Base-by-base conservation (phyloP, 208 protist genomes). In the Hexamita inflata region DNA sequence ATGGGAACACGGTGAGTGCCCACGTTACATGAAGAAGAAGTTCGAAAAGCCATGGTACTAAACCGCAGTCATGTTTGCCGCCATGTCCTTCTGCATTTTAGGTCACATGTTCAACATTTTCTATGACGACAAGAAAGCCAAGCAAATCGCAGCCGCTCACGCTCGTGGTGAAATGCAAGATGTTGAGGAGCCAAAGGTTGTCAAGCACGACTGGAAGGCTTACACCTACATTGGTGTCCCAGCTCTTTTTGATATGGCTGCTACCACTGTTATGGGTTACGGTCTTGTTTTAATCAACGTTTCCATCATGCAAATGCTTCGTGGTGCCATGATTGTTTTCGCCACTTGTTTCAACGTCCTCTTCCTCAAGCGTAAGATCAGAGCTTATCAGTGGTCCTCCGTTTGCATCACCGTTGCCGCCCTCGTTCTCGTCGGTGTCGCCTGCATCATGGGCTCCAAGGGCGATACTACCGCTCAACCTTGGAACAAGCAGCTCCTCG, bases 231-330 rank as follows among this genome's bases (percentile, higher is more conserved):
- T 80, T 42, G 38, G 29, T 13, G 30, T 80, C 26, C 77, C 77
- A 19, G 30, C 77, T 39, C 30, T 75, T 24, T 87, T 88, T 0
- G 89, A 92, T 73, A 85, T 93, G 64, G 53, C 86, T 0, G 89
- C 89, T 1, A 88, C 82, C 41, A 84, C 87, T 24, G 75, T 92
- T n/a, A 89, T 91, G 76, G 90, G 87, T 76, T 78, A 92, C 24
- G 89, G 88, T 59, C 83, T 93, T 60, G 84, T 84, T 32, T 85
- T 89, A 30, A 92, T 91, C 28, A 81, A 86, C 75, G 88, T 88
- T 13, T 91, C 86, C n/a, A 83, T 91, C 9, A 91, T 89, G 70
- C 89, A 93, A 81, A 92, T 93, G 88, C 81, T 94, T 67, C 84
- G 90, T 74, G 91, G 90, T 4, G 81, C 88, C 24, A 88, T 89